phyloP scores from a whole-genome alignment of 2,329 filamentous ascomycete species.

The Rutstroemia sp. region DNA sequence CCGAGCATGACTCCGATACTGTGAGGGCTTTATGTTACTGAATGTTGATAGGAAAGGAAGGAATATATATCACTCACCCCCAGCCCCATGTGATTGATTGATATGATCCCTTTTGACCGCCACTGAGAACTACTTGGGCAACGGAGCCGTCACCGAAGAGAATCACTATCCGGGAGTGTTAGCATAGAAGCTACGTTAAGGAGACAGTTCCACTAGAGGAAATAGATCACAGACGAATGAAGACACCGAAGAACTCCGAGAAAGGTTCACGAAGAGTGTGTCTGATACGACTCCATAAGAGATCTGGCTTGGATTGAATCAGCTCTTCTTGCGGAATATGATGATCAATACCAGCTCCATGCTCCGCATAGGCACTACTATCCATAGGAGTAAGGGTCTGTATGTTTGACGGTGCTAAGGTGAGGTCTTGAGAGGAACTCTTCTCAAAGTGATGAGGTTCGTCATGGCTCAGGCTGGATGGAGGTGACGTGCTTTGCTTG shows the following conservation, averaged over 20 bases:
- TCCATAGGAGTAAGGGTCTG: neutral
- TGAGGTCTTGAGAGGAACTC: neutral
- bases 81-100: slow-evolving; percentile 28
- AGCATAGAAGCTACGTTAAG: too few species aligned
- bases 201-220: neutral
- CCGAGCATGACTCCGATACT: slow-evolving; percentile 65
- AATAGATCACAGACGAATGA: slow-evolving; percentile 40
- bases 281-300: slow-evolving; percentile 21
- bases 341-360: slow-evolving; percentile 30
- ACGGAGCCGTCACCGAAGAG: slow-evolving; percentile 64
- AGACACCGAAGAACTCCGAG: slow-evolving; percentile 62
- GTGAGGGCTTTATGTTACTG: slow-evolving; percentile 12
- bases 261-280: slow-evolving; percentile 33
- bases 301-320: slow-evolving; percentile 19
- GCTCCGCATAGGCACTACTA: slow-evolving; percentile 22
- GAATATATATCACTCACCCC: slow-evolving; percentile 16
- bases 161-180: slow-evolving; percentile 29
- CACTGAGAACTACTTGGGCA: slow-evolving; percentile 54
- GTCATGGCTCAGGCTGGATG: neutral
- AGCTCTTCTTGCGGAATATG: slow-evolving; percentile 27
- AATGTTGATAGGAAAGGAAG: neutral
- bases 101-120: slow-evolving; percentile 19
- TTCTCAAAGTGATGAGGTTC: neutral
- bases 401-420: neutral
- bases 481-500: neutral